Evolutionary conservation across 352 stramenopile genomes (phyloP), one percentile per base, ranked within the genome.

Genomic region (Phytophthora multivora): DNA sequence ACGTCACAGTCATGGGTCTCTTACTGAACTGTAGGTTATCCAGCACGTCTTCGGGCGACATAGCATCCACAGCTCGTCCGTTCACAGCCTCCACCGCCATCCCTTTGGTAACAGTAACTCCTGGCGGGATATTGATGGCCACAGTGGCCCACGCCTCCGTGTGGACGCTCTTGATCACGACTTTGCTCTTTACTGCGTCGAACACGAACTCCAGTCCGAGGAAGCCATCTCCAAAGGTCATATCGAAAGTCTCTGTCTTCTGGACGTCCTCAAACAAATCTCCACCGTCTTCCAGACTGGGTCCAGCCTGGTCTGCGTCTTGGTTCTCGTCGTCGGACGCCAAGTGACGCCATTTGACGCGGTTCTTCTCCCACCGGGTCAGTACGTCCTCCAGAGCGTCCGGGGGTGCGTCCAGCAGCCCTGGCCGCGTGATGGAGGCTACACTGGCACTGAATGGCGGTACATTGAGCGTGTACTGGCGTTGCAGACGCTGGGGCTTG

Each of bases 401-500:
- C 0, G 81, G 65, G 18, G 79, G 65, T 8, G 69, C 67, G n/a
- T 76, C 64, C 16, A 72, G 56, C 46, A 71, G 40, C 19, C 58
- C 65, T 23, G 33, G 66, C 35, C 51, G 62, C 4, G 52, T 59
- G 35, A 62, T 66, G 5, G 43, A 41, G n/a, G 49, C 50, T n/a
- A 53, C 53, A n/a, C 43, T 54, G 15, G 41, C 51, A 39, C 69
- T 71, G 30, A 63, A 72, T 1, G 80, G 77, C 3, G 72, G 69
- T n/a, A 93, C 84, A 36, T 86, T 93, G 51, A 95, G 65, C 39
- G 83, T 95, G 57, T 88, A 91, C 58, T 94, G 86, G 2, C 86
- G 79, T 58, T 89, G 63, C 19, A 94, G 56, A 16, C 84, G 82
- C 40, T 85, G 76, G 7, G 86, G 81, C 23, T 74, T 71, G 42